Base-by-base conservation (phyloP, 192 early-diverging fungal species). In the Umbelopsis isabellina region DNA sequence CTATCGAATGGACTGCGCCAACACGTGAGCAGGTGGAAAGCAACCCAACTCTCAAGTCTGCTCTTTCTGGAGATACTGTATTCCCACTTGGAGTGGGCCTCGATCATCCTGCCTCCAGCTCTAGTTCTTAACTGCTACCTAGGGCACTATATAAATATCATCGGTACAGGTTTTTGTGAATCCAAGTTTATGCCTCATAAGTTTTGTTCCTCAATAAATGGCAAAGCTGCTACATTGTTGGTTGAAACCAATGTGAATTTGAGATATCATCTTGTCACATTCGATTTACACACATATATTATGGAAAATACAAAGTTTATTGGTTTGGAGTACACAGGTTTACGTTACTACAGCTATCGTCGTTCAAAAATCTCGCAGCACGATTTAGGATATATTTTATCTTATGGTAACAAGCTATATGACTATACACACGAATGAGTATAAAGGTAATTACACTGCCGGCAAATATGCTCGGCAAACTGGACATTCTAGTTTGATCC, bases 401-500 rank as follows among this genome's bases (percentile, higher is more conserved):
- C 33, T 35, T 61, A 61, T 35, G 0, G 30, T 25, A 61, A n/a
- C 30, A 49, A 49, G 20, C 15, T 20, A 49, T 13, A n/a, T 61
- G 33, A 30, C 16, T 61, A 30, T 61, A 61, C 55, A 61, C 33
- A 9, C 6, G 10, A 6, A 41, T 41, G n/a, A 11, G 46, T 65
- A 27, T 33, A 48, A 25, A 16, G 1, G 9, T 44, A 47, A 68
- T 74, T 85, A 88, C 48, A 79, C 75, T 7, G 86, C 80, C 51
- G 89, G 91, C 67, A 90, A 77, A 58, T 81, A 81, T 6, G 85
- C 73, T 44, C 89, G 79, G 61, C 91, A 90, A 15, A 90, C 77
- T 12, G 89, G 89, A 69, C 91, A 90, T 72, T 93, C 92, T 22
- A 93, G 80, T 74, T 92, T 93, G 55, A 92, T 88, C 44, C 87